Evolutionary conservation across 2,329 filamentous ascomycete genomes (phyloP), one percentile per base, ranked within the genome.

Genomic region (Tolypocladium inflatum): DNA sequence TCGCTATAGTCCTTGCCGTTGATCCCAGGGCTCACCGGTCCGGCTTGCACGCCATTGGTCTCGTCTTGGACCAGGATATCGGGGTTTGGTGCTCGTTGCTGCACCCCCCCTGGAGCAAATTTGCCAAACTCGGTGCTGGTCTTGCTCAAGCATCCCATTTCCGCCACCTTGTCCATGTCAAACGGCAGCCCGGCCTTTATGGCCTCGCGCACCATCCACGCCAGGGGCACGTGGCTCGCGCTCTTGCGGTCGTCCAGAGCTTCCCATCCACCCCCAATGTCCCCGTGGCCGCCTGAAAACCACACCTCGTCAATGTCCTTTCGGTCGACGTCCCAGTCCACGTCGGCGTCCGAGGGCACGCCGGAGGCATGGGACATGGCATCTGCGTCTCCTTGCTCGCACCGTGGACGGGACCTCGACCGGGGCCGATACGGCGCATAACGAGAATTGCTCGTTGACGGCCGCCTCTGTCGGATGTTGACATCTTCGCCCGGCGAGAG

Each of bases 221-320:
- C 80, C 2, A 90, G 75, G 0, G 87, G 85, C 1, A 86, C 79
- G 63, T 90, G 86, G 62, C 85, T 88, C 30, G 88, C 76, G 9
- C 85, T 79, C 66, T 89, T 88, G 30, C 76, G 78, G 1, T 76
- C 75, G 0, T 75, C 70, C 0, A 82, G 73, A 4, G 80, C 73
- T 55, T 82, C 81, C 89, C 88, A 91, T 0, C 89, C 89, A 11
- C 89, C 89, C 1, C 89, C 89, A 37, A 92, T 84, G 61, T 93
- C 89, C 2, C 84, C 89, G 62, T 95, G 90, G 13, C 86, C 85
- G 10, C 90, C 90, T 0, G 89, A 79, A 65, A 94, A 94, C 87
- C 87, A 90, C 1, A 93, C 81, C 65, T 94, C 90, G 59, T 89
- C 82, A 54, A 93, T 87, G 63, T 93, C 88, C 66, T 92, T 89